Conservation (phyloP, 1,284 basidiomycete genomes). For the Schizopora paradoxa region DNA sequence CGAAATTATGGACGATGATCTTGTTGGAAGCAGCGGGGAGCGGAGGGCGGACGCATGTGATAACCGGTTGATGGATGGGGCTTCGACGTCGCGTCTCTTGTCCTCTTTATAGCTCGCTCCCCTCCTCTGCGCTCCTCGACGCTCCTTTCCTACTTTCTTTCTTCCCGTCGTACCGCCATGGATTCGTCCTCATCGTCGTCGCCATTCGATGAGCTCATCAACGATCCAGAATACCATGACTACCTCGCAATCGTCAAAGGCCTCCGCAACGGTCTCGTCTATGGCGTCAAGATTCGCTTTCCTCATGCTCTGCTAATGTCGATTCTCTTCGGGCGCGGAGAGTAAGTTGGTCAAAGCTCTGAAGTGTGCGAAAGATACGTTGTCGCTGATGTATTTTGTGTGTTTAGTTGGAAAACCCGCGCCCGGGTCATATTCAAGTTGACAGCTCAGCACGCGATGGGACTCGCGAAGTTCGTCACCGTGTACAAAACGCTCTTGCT, state of each 20-base stretch:
- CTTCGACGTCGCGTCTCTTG: too few species aligned
- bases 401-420: constrained; percentile 62
- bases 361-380: neutral
- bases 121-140: too few species aligned
- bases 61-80: too few species aligned
- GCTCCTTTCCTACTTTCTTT: too few species aligned
- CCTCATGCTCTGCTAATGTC: constrained; percentile 99
- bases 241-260: constrained; percentile 91
- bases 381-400: constrained; percentile 3
- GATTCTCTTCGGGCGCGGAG: constrained; percentile 87
- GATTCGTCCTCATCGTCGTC: too few species aligned
- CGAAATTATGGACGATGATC: too few species aligned
- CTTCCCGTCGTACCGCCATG: too few species aligned
- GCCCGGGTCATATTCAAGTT: constrained; percentile 71
- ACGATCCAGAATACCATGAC: constrained; percentile 81
- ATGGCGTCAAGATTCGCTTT: constrained; percentile 89
- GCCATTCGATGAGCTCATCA: constrained; percentile 41
- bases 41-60: too few species aligned
- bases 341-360: constrained; percentile 48
- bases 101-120: too few species aligned
- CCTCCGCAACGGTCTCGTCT: constrained; percentile 90
- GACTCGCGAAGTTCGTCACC: constrained; percentile 90
- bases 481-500: constrained; percentile 88
- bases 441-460: constrained; percentile 85
- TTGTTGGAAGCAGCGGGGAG: too few species aligned